Base-by-base conservation (phyloP, 1,284 basidiomycete species). In the Malassezia caprae region DNA sequence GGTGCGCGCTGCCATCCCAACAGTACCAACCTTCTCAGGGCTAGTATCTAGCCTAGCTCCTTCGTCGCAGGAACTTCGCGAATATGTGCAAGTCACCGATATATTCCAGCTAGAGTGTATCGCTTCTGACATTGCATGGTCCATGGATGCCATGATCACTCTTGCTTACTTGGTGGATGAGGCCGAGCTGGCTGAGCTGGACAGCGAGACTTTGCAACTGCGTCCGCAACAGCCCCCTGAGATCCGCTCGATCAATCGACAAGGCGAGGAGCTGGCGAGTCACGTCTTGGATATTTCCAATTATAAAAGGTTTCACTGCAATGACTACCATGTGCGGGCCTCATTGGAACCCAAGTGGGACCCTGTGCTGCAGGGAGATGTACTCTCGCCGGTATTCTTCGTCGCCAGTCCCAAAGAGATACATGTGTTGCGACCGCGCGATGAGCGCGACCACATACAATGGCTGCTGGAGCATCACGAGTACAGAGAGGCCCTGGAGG, bases 31-130 rank as follows among this genome's bases (percentile, higher is more conserved):
- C 13, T 31, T 56, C n/a, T n/a, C 48, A 21, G 35, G 37, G 7
- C 28, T 52, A 4, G 34, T 59, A 7, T 27, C 48, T 11, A 41
- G 31, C 21, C 27, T 54, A 1, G 41, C 28, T 3, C 32, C 26
- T 8, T 2, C 15, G 10, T n/a, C 17, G 2, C 7, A 19, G 17
- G 31, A 28, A 6, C 49, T 59, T 21, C 56, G 62, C 39, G 61
- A 70, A 30, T 69, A 62, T 42, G 86, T 88, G 44, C 91, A 96
- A 72, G 86, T 96, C 61, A 88, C 86, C 0, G 85, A 87, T 2
- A 85, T 90, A 39, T 90, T 96, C 73, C 85, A 93, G 69, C 80
- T 96, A 35, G 94, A 98, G 75, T 91, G 88, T 73, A 91, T 96
- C 87, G 83, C 96, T 26, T 82, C 90, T 1, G 91, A 91, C 19